These are phyloP conservation scores for Aspergillus awamori DNA, from an alignment of 2,329 filamentous ascomycete genomes.

Conservation along the genomic window DNA sequence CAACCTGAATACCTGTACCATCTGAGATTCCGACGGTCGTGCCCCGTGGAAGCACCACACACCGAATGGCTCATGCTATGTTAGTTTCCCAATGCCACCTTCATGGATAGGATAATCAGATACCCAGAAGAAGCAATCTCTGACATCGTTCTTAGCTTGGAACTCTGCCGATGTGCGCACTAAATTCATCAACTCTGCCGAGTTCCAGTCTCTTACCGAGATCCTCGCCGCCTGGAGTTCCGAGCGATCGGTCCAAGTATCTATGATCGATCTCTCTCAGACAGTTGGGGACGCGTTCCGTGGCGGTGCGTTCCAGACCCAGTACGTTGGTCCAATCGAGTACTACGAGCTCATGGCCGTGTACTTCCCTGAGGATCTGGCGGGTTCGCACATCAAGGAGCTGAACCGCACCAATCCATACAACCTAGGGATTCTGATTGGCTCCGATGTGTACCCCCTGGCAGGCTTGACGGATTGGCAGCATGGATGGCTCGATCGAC, in stretches of 20 bases:
- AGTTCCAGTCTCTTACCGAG: background rate
- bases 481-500: background rate
- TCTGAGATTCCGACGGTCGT: background rate
- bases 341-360: background rate
- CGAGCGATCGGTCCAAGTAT: background rate
- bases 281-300: background rate
- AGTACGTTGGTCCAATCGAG: background rate
- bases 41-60: background rate
- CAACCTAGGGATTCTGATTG: background rate
- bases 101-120: too few relatives aligned
- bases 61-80: background rate
- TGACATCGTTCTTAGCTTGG: background rate
- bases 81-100: background rate
- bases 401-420: background rate
- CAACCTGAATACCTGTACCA: background rate
- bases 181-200: background rate
- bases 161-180: background rate
- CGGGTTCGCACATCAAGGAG: background rate
- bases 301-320: background rate
- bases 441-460: background rate
- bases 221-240: background rate
- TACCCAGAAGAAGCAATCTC: background rate
- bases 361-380: background rate
- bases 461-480: background rate
- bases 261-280: background rate